A percentile compares a stretch with the other conserved stretches of the same genome.
Evolutionary conservation across 345 rosid genomes (phyloP).

Genomic region (Acer campestre): DNA sequence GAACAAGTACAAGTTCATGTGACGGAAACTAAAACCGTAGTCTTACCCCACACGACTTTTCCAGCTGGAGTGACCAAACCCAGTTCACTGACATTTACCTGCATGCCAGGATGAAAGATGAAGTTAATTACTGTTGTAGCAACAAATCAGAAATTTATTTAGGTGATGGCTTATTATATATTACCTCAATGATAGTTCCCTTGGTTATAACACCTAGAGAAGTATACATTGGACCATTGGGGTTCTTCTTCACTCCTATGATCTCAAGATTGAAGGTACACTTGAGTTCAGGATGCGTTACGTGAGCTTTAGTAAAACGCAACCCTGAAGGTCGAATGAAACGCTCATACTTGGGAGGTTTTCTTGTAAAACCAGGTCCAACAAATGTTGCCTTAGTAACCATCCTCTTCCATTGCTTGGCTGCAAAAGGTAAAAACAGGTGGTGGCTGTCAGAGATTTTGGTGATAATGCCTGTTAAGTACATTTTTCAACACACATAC

Average conservation of each 20-base stretch:
- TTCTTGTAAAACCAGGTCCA: constrained; percentile 88
- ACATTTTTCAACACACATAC: background rate
- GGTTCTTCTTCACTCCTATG: constrained; percentile 88
- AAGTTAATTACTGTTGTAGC: background rate
- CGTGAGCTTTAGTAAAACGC: constrained; percentile 90
- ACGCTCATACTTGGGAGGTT: constrained; percentile 96
- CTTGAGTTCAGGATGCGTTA: constrained; percentile 89
- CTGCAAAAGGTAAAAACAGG: constrained; percentile 38
- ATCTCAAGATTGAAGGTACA: constrained; percentile 88
- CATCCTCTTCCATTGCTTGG: constrained; percentile 97
- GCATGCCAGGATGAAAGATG: constrained; percentile 17
- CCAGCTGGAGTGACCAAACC: constrained; percentile 93
- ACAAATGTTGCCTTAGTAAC: constrained; percentile 90
- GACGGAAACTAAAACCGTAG: background rate
- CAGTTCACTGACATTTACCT: constrained; percentile 96
- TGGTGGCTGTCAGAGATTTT: background rate
- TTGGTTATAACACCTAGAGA: constrained; percentile 92
- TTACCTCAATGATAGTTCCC: constrained; percentile 90
- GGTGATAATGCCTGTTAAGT: background rate
- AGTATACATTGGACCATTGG: constrained; percentile 91
- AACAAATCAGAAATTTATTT: background rate
- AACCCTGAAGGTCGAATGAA: constrained; percentile 91
- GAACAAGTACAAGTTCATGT: background rate
- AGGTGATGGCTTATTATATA: background rate
- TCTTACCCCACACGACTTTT: constrained; percentile 94